Evolutionary conservation across 352 stramenopile genomes (phyloP).

Genomic region (Globisporangium nodosum): DNA sequence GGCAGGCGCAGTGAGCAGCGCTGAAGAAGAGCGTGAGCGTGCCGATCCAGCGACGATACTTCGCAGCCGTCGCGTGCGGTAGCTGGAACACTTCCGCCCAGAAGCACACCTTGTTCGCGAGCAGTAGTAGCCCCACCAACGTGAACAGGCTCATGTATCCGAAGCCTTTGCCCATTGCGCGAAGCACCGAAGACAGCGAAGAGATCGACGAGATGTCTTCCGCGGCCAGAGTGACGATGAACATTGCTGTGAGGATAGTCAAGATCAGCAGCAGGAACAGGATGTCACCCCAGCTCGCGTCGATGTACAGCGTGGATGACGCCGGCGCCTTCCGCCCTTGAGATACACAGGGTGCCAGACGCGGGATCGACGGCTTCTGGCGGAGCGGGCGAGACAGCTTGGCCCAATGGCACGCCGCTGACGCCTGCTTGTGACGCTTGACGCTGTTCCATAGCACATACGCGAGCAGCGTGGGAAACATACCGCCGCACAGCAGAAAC

Average conservation of each 20-base stretch:
- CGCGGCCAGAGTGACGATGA: conserved; percentile 14
- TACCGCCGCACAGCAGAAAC: conserved; percentile 18
- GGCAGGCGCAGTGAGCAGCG: conserved; percentile 19
- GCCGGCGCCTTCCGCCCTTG: not conserved
- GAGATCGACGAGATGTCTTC: conserved; percentile 8
- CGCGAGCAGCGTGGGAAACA: conserved; percentile 11
- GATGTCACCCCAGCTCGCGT: conserved; percentile 18
- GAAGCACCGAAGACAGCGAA: conserved; percentile 9
- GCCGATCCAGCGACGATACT: conserved; percentile 25
- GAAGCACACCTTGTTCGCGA: conserved; percentile 11
- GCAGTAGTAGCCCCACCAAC: conserved; percentile 18
- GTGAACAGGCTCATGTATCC: conserved; percentile 24
- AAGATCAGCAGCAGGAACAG: conserved; percentile 17
- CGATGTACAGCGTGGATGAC: conserved; percentile 14
- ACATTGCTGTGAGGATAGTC: conserved; percentile 11
- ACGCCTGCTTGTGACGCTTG: conserved; percentile 5
- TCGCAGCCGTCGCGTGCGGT: conserved; percentile 8
- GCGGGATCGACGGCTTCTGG: conserved; percentile 15
- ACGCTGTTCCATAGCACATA: conserved; percentile 15
- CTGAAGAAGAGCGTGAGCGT: conserved; percentile 9
- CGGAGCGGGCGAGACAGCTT: conserved; percentile 8
- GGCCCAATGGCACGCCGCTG: not conserved
- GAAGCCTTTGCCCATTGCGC: conserved; percentile 18
- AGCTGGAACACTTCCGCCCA: conserved; percentile 26
- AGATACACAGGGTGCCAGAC: not conserved